These are phyloP conservation scores for Fusarium albosuccineum DNA, from an alignment of 2,329 filamentous ascomycete species.

Conservation along the genomic window DNA sequence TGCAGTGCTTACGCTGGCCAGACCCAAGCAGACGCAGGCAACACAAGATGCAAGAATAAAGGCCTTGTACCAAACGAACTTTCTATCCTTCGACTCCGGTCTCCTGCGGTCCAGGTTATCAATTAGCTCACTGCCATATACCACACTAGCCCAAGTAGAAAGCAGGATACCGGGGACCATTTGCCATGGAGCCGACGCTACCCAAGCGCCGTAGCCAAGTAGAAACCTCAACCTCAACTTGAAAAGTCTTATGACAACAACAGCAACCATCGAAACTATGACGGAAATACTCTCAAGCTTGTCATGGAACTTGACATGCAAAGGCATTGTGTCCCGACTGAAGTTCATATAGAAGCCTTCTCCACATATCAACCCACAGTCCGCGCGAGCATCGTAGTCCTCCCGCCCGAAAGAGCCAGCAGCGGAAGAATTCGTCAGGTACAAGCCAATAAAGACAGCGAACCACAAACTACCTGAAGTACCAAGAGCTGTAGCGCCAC, in stretches of 20 bases:
- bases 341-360: background rate
- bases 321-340: background rate
- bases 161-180: background rate
- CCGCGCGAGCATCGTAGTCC: background rate
- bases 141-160: background rate
- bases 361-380: background rate
- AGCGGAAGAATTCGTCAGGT: background rate
- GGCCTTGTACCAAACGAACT: background rate
- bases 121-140: background rate
- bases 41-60: background rate
- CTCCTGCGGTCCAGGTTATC: background rate
- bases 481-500: background rate
- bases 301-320: background rate
- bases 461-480: background rate
- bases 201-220: background rate
- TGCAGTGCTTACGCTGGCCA: background rate
- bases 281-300: background rate
- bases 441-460: background rate
- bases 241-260: background rate
- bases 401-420: background rate
- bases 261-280: background rate
- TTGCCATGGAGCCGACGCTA: background rate
- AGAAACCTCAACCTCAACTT: background rate
- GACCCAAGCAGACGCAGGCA: background rate
- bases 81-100: background rate